These are phyloP conservation scores for Teratosphaeria pseudoeucalypti DNA, from an alignment of 2,329 filamentous ascomycete genomes.

Conservation along the genomic window DNA sequence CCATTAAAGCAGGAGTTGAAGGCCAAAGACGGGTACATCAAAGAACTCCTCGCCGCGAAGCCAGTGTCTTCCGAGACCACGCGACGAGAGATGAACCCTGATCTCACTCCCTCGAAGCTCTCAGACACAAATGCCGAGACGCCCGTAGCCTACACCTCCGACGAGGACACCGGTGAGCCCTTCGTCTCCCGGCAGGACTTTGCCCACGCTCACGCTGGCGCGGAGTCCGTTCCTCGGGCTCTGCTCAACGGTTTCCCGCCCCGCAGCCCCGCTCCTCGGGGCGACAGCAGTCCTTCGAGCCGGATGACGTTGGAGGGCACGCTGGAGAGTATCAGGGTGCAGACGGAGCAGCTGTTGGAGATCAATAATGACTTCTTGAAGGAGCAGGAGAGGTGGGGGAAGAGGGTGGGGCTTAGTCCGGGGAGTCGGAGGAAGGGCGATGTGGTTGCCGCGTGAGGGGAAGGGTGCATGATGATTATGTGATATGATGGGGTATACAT, in stretches of 20 bases:
- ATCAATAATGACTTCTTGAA: conserved; percentile 24
- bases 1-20: neutral
- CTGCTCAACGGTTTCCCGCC: neutral
- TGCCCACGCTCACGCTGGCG: neutral
- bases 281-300: neutral
- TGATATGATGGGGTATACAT: neutral
- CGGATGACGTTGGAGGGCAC: conserved; percentile 23
- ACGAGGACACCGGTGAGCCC: conserved; percentile 7
- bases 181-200: conserved; percentile 5
- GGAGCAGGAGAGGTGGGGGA: conserved; percentile 19
- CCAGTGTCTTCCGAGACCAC: neutral
- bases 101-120: neutral
- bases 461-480: neutral
- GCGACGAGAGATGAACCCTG: neutral
- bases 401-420: neutral
- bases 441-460: neutral
- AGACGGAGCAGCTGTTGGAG: conserved; percentile 25
- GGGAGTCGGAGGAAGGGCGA: neutral
- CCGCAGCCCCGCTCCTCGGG: neutral
- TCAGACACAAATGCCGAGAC: conserved; percentile 5
- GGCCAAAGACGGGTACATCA: neutral
- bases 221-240: neutral
- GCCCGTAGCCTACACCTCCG: conserved; percentile 10
- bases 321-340: conserved; percentile 21
- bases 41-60: neutral